A percentile compares a stretch with the other conserved stretches of the same genome.
These are phyloP conservation scores for Puccinellia tenuiflora DNA, from an alignment of 176 grass and related monocot genomes.

Conservation along the genomic window DNA sequence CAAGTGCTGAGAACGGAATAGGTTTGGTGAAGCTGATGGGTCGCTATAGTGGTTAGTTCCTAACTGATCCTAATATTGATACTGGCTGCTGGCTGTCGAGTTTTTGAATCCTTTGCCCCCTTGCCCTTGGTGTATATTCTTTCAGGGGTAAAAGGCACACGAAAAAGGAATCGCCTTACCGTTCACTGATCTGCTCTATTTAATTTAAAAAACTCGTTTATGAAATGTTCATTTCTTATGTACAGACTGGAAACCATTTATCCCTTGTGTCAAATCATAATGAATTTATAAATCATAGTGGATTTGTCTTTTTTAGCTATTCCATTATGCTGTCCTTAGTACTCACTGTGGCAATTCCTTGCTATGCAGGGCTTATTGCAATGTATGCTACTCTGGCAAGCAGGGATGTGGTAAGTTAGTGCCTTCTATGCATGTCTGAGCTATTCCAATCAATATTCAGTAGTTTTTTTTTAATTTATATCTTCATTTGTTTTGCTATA, in stretches of 20 bases:
- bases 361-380: constrained; percentile 80
- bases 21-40: constrained; percentile 96
- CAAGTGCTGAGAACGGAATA: constrained; percentile 91
- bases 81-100: neutral
- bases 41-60: constrained; percentile 84
- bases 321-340: neutral
- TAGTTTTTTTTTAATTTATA: constrained; percentile 11
- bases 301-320: neutral
- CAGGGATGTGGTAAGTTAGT: constrained; percentile 85
- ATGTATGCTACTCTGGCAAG: constrained; percentile 99
- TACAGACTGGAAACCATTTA: constrained; percentile 2
- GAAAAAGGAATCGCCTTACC: neutral
- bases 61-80: neutral
- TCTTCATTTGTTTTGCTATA: neutral
- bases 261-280: neutral
- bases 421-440: neutral
- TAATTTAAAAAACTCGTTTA: neutral
- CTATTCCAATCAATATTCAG: constrained; percentile 2
- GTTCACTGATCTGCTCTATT: neutral
- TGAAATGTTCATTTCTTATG: neutral
- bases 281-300: neutral
- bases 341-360: neutral
- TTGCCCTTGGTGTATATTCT: neutral
- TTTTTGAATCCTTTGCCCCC: neutral
- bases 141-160: neutral